These are phyloP conservation scores for Diaporthe ampelina DNA, from an alignment of 2,329 filamentous ascomycete genomes.

Conservation along the genomic window DNA sequence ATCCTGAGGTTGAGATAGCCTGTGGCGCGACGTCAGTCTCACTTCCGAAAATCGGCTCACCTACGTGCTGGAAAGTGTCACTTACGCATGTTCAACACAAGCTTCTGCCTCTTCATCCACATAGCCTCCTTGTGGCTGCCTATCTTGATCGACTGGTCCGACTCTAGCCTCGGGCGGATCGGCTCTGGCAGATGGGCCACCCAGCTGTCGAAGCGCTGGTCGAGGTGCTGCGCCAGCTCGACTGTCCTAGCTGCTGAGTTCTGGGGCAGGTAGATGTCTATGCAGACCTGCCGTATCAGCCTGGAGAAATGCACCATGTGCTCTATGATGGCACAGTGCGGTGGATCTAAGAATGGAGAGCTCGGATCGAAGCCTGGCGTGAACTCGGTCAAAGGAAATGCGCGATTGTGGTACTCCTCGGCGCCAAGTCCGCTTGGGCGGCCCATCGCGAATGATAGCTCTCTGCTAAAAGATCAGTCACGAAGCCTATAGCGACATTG, in stretches of 20 bases:
- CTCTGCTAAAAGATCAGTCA: slow-evolving; percentile 47
- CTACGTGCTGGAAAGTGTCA: background rate
- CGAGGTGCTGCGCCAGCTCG: slow-evolving; percentile 44
- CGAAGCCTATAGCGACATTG: background rate
- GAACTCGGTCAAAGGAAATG: slow-evolving; percentile 46
- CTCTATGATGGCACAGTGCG: slow-evolving; percentile 47
- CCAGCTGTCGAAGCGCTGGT: slow-evolving; percentile 46
- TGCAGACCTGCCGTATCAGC: slow-evolving; percentile 46
- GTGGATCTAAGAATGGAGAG: slow-evolving; percentile 44
- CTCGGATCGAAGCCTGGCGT: slow-evolving; percentile 22
- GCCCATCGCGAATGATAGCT: slow-evolving; percentile 63
- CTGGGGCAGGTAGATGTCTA: slow-evolving; percentile 46
- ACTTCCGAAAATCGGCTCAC: background rate
- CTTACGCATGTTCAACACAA: slow-evolving; percentile 46
- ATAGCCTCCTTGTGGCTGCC: slow-evolving; percentile 44
- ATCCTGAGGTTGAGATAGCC: slow-evolving; percentile 49
- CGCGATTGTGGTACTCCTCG: slow-evolving; percentile 63
- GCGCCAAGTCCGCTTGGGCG: slow-evolving; percentile 62
- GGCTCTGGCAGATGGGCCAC: slow-evolving; percentile 43
- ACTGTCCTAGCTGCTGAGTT: slow-evolving; percentile 43
- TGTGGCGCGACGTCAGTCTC: slow-evolving; percentile 4
- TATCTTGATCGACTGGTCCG: slow-evolving; percentile 42
- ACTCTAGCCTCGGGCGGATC: slow-evolving; percentile 43
- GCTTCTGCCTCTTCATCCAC: slow-evolving; percentile 48
- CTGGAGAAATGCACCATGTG: slow-evolving; percentile 49